Evolutionary conservation across 1,139 yeast genomes (phyloP).

Genomic region (Nakaseomyces nivariensis): DNA sequence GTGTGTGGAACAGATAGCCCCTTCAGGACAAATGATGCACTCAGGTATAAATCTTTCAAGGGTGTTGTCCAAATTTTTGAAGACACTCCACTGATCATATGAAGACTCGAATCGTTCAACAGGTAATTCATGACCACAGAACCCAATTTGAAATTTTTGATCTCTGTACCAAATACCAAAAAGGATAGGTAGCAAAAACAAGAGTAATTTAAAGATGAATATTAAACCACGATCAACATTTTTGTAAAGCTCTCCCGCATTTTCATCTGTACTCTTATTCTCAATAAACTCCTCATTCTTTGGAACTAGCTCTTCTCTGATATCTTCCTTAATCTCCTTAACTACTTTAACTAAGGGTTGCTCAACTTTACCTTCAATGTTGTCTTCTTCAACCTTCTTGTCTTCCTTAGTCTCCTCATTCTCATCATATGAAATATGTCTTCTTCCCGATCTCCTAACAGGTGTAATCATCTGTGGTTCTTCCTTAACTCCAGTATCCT

Average conservation of each 20-base stretch:
- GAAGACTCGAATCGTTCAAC: conserved; percentile 3
- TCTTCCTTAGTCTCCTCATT: conserved; percentile 6
- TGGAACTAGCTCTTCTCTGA: neutral
- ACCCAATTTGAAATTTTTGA: conserved; percentile 48
- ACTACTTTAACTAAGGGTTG: neutral
- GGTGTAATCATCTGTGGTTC: neutral
- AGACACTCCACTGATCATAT: neutral
- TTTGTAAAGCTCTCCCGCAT: neutral
- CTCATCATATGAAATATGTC: neutral
- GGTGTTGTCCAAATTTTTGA: neutral
- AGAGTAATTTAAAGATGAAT: conserved; percentile 9
- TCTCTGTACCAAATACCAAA: conserved; percentile 50
- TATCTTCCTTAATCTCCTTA: neutral
- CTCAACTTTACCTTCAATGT: neutral
- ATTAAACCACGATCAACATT: conserved; percentile 4
- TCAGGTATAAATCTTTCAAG: conserved; percentile 35
- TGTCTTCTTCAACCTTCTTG: neutral
- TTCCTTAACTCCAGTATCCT: neutral
- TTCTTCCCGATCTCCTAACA: neutral
- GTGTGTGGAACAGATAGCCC: conserved; percentile 57
- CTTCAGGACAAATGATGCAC: conserved; percentile 67
- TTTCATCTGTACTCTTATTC: neutral
- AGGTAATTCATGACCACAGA: conserved; percentile 42
- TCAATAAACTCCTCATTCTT: neutral
- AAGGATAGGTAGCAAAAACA: conserved; percentile 11